Conservation (phyloP, 1,284 basidiomycete species). For the Exsudoporus floridanus region DNA sequence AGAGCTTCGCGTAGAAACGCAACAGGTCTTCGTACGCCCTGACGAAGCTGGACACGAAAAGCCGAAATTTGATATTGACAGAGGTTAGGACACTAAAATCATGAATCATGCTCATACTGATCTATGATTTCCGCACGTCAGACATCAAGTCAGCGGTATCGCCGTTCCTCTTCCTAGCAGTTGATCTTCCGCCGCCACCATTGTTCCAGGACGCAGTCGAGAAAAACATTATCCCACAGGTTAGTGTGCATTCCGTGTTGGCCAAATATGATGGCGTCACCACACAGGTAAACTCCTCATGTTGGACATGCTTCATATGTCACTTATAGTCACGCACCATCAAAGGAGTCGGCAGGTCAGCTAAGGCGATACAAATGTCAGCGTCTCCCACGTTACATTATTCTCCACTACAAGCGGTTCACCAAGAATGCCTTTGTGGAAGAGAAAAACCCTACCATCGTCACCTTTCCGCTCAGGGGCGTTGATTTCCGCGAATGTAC, state of each 20-base stretch:
- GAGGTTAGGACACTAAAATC: constrained; percentile 55
- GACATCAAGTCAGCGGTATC: constrained; percentile 85
- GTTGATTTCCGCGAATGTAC: constrained; percentile 89
- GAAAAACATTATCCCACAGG: constrained; percentile 99
- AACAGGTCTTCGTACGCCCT: constrained; percentile 86
- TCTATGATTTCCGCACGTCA: constrained; percentile 36
- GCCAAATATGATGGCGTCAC: constrained; percentile 93
- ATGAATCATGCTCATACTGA: constrained; percentile 8
- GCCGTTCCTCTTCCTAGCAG: constrained; percentile 92
- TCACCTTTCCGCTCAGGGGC: constrained; percentile 93
- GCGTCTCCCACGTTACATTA: constrained; percentile 86
- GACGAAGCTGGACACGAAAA: constrained; percentile 70
- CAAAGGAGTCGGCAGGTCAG: constrained; percentile 81
- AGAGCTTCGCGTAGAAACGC: constrained; percentile 88
- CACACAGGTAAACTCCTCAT: constrained; percentile 63
- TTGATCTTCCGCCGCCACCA: constrained; percentile 95
- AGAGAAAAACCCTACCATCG: constrained; percentile 98
- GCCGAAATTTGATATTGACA: constrained; percentile 87
- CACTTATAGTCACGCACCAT: constrained; percentile 15
- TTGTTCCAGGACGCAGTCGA: constrained; percentile 94
- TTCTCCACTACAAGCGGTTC: constrained; percentile 95
- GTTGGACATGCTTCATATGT: constrained; percentile 19
- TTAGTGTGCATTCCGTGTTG: constrained; percentile 87
- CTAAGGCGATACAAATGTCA: constrained; percentile 89
- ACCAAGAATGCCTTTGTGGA: constrained; percentile 98